These are phyloP conservation scores for Combretum micranthum DNA, from an alignment of 345 rosid species.

Conservation along the genomic window DNA sequence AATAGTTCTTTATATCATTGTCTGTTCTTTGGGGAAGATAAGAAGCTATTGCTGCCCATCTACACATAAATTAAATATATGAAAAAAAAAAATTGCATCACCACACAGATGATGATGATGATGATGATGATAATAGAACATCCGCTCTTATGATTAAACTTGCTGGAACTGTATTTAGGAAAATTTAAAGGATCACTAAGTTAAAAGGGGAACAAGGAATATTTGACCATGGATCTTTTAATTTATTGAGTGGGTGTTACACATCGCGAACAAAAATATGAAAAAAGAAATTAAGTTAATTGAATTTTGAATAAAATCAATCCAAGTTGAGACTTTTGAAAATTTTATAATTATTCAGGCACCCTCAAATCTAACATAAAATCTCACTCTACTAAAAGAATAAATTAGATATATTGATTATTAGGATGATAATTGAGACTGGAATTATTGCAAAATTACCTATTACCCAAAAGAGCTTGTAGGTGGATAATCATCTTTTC, in stretches of 20 bases:
- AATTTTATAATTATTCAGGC: not conserved
- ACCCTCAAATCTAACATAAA: too few relatives aligned
- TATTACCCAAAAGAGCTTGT: constrained; percentile 94
- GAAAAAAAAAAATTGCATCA: not conserved
- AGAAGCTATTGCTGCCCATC: constrained; percentile 99
- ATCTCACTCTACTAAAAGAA: not conserved
- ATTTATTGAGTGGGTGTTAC: too few relatives aligned
- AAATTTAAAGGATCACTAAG: too few relatives aligned
- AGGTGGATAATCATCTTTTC: constrained; percentile 95
- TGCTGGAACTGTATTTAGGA: too few relatives aligned
- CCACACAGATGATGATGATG: not conserved
- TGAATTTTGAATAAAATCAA: not conserved
- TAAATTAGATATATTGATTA: not conserved
- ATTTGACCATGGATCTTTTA: too few relatives aligned
- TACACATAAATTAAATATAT: constrained; percentile 14
- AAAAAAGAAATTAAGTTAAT: too few relatives aligned
- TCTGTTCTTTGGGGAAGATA: constrained; percentile 97
- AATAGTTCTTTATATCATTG: constrained; percentile 85
- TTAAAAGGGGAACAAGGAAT: too few relatives aligned
- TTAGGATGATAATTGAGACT: not conserved
- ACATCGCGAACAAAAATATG: too few relatives aligned
- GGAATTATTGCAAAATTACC: constrained; percentile 27
- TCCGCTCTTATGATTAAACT: too few relatives aligned
- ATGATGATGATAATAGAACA: too few relatives aligned
- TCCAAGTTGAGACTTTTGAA: constrained; percentile 3